Conservation (phyloP, 169 alveolate genomes). For the Perkinsus marinus region DNA sequence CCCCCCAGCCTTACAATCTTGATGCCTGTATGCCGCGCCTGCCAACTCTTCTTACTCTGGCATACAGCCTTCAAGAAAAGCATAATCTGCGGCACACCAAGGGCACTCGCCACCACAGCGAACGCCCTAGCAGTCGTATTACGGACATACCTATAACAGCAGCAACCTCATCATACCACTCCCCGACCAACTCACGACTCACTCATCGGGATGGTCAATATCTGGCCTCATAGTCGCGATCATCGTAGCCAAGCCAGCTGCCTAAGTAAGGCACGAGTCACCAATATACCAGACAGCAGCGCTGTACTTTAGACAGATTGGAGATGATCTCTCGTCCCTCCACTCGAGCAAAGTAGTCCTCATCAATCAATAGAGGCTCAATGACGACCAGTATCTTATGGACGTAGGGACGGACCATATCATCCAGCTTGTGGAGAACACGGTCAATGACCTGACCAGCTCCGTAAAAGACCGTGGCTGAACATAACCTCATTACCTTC, state of each 20-base stretch:
- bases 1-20: conserved; percentile 61
- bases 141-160: conserved; percentile 55
- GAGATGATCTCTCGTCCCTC: conserved; percentile 96
- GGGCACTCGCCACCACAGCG: conserved; percentile 97
- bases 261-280: conserved; percentile 45
- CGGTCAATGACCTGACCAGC: conserved; percentile 80
- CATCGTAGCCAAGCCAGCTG: conserved; percentile 98
- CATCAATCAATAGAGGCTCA: conserved; percentile 96
- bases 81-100: conserved; percentile 91
- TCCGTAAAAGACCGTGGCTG: too few species aligned
- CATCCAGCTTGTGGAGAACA: conserved; percentile 86
- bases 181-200: not conserved
- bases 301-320: conserved; percentile 58
- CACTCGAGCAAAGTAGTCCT: conserved; percentile 97
- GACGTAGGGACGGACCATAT: conserved; percentile 93
- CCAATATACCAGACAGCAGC: conserved; percentile 4
- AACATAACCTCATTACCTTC: too few species aligned
- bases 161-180: too few species aligned
- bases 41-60: conserved; percentile 90
- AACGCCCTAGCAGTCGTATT: conserved; percentile 96
- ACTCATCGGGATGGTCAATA: conserved; percentile 97
- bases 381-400: conserved; percentile 96
- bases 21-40: conserved; percentile 99
- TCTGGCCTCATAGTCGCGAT: conserved; percentile 99
- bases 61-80: conserved; percentile 98